These are phyloP conservation scores for Acrodontium crateriforme DNA, from an alignment of 2,329 filamentous ascomycete genomes.

Conservation along the genomic window DNA sequence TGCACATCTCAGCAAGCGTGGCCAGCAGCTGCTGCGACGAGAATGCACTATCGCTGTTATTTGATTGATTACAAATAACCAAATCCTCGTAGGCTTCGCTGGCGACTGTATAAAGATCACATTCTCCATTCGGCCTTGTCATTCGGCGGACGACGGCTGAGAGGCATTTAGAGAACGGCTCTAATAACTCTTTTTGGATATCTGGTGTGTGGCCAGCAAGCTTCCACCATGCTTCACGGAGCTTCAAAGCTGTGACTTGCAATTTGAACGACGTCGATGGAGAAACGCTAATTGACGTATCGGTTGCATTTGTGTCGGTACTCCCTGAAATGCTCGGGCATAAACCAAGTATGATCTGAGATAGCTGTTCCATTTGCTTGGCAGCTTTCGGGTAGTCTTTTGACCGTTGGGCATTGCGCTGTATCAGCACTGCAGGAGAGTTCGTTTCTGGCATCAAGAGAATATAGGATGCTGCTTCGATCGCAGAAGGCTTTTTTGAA, in stretches of 20 bases:
- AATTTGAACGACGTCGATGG: conserved; percentile 47
- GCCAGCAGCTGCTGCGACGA: not conserved
- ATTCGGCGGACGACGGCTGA: conserved; percentile 38
- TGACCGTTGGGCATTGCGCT: conserved; percentile 32
- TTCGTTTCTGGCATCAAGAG: conserved; percentile 39
- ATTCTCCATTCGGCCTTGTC: too few relatives aligned
- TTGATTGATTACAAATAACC: too few relatives aligned
- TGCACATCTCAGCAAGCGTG: conserved; percentile 2
- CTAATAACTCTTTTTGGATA: conserved; percentile 49
- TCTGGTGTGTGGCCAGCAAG: conserved; percentile 47
- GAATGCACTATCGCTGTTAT: too few relatives aligned
- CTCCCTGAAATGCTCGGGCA: conserved; percentile 52
- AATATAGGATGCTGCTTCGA: conserved; percentile 44
- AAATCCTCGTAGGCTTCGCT: too few relatives aligned
- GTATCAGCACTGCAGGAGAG: conserved; percentile 46
- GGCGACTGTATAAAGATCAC: too few relatives aligned
- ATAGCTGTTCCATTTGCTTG: conserved; percentile 52
- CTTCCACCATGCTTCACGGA: conserved; percentile 52
- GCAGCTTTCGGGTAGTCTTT: conserved; percentile 42
- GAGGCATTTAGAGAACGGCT: conserved; percentile 50
- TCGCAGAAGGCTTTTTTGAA: conserved; percentile 43
- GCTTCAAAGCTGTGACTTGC: conserved; percentile 48
- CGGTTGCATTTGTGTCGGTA: conserved; percentile 43
- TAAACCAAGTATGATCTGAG: conserved; percentile 50
- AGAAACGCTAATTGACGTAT: conserved; percentile 40